Evolutionary conservation across 768 basidiomycete species (phyloP).

Genomic region (Boletus tomentosulus): DNA sequence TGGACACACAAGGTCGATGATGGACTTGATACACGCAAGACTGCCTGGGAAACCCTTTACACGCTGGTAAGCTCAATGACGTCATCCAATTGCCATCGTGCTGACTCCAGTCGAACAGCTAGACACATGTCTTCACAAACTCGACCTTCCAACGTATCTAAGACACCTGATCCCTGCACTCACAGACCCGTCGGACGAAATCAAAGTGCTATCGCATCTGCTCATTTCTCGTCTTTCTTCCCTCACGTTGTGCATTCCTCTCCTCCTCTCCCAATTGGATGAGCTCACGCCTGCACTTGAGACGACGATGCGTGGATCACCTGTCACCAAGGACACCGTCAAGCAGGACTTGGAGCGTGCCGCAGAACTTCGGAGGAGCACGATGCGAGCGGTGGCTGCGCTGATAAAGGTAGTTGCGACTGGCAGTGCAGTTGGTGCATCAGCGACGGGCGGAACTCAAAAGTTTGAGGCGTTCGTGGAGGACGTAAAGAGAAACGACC

Average conservation of each 20-base stretch:
- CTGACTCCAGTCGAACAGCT: constrained; percentile 44
- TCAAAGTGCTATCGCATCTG: constrained; percentile 96
- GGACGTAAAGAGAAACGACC: constrained; percentile 58
- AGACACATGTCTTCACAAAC: constrained; percentile 83
- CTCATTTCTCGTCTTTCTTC: constrained; percentile 88
- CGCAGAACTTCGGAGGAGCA: constrained; percentile 88
- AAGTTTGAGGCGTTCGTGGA: constrained; percentile 81
- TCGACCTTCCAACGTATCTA: constrained; percentile 86
- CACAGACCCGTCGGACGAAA: constrained; percentile 88
- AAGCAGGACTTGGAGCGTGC: constrained; percentile 88
- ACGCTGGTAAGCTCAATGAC: constrained; percentile 60
- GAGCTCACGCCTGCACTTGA: constrained; percentile 81
- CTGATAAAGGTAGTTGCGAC: constrained; percentile 68
- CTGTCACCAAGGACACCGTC: constrained; percentile 90
- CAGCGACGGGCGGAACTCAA: constrained; percentile 23
- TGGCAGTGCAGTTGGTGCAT: constrained; percentile 46
- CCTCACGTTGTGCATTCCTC: constrained; percentile 43
- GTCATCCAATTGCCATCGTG: not conserved
- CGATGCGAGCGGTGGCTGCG: constrained; percentile 81
- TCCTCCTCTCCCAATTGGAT: constrained; percentile 64
- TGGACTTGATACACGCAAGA: constrained; percentile 93
- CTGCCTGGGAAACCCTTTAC: constrained; percentile 96
- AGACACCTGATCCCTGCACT: constrained; percentile 77
- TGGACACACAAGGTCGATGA: constrained; percentile 98
- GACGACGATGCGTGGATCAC: constrained; percentile 85